A percentile compares a stretch with the other conserved stretches of the same genome.
phyloP scores from a whole-genome alignment of 768 basidiomycete species.

The Lactarius vividus region DNA sequence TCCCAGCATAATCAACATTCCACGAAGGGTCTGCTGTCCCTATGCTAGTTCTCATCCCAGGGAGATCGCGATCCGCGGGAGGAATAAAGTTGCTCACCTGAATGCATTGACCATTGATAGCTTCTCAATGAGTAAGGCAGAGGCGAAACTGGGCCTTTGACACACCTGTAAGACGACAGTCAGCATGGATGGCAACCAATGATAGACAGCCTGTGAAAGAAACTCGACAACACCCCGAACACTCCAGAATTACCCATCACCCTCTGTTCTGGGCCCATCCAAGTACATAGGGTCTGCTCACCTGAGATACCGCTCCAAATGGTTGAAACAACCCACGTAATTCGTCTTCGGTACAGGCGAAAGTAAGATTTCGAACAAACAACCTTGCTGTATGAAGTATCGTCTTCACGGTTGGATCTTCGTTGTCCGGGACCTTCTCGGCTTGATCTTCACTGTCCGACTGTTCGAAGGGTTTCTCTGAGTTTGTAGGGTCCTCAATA shows the following conservation, averaged over 20 bases:
- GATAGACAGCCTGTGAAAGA: constrained; percentile 15
- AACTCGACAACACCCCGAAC: constrained; percentile 32
- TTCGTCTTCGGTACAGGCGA: constrained; percentile 74
- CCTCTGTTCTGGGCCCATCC: constrained; percentile 11
- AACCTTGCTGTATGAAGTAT: constrained; percentile 76
- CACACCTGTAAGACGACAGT: constrained; percentile 18
- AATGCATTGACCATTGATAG: background rate
- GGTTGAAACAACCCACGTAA: constrained; percentile 59
- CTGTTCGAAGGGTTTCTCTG: constrained; percentile 56
- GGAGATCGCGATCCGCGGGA: background rate
- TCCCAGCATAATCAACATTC: constrained; percentile 49
- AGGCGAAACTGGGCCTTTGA: constrained; percentile 11
- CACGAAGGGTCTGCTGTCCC: constrained; percentile 63
- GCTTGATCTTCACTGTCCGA: constrained; percentile 52
- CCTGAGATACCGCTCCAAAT: constrained; percentile 77
- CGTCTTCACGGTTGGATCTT: constrained; percentile 38
- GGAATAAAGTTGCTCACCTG: constrained; percentile 40
- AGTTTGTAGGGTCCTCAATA: constrained; percentile 37
- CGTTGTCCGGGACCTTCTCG: constrained; percentile 19
- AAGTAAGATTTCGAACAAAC: constrained; percentile 94
- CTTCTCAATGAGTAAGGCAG: constrained; percentile 8
- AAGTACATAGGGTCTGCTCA: constrained; percentile 38
- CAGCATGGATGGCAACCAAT: constrained; percentile 13
- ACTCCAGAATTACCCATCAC: constrained; percentile 55
- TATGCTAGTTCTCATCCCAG: constrained; percentile 48